Evolutionary conservation across 2,329 filamentous ascomycete species (phyloP).

Genomic region (Diaporthe velutina): DNA sequence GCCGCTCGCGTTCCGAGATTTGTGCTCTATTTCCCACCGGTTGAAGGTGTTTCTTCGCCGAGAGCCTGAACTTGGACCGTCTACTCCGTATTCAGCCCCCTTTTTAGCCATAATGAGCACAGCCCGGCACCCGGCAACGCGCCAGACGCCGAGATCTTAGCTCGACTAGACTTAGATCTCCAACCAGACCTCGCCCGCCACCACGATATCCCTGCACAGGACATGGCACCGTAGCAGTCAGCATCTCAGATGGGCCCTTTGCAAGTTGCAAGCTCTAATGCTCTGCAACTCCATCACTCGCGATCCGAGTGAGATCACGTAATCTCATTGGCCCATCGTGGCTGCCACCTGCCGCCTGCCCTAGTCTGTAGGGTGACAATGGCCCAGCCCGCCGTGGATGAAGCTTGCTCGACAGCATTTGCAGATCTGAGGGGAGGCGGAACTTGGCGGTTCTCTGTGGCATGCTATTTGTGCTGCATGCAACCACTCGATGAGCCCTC

Average conservation of each 20-base stretch:
- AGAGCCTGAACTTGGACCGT: constrained; percentile 18
- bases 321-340: constrained; percentile 11
- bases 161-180: constrained; percentile 15
- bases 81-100: constrained; percentile 10
- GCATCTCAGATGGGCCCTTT: constrained; percentile 19
- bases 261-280: constrained; percentile 3
- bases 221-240: constrained; percentile 23
- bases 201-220: constrained; percentile 13
- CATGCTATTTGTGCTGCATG: not conserved
- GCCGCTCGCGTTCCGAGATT: not conserved
- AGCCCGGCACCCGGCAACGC: constrained; percentile 18
- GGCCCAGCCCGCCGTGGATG: constrained; percentile 14
- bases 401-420: constrained; percentile 9
- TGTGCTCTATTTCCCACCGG: constrained; percentile 9
- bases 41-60: constrained; percentile 8
- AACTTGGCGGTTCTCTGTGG: constrained; percentile 13
- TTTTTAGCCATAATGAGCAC: constrained; percentile 23
- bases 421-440: constrained; percentile 15
- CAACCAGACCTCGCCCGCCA: constrained; percentile 13
- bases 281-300: constrained; percentile 26
- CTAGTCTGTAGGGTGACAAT: constrained; percentile 14
- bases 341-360: constrained; percentile 20
- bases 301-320: constrained; percentile 26
- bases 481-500: not conserved
- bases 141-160: constrained; percentile 14